phyloP scores from a whole-genome alignment of 169 alveolate species.

The Theileria orientalis region DNA sequence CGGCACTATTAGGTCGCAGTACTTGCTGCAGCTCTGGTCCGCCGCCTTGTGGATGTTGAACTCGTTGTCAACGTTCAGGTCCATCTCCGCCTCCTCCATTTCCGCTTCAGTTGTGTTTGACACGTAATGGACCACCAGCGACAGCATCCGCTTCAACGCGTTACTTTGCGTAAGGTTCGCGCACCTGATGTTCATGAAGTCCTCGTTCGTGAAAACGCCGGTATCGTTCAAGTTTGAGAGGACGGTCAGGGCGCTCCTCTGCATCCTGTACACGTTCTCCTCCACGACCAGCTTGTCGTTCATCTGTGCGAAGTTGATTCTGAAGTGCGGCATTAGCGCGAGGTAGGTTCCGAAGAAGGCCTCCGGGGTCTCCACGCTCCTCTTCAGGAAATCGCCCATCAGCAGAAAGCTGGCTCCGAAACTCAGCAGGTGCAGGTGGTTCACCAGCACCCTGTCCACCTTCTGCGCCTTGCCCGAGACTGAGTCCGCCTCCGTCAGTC shows the following conservation, averaged over 20 bases:
- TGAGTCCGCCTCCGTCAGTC: neutral
- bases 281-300: conserved; percentile 24
- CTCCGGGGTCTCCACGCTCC: conserved; percentile 17
- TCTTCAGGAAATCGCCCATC: conserved; percentile 41
- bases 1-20: conserved; percentile 6
- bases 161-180: conserved; percentile 6
- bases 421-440: conserved; percentile 17
- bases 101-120: conserved; percentile 9
- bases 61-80: conserved; percentile 4
- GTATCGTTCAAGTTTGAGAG: conserved; percentile 9
- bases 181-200: conserved; percentile 12
- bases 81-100: conserved; percentile 9
- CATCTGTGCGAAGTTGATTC: conserved; percentile 3
- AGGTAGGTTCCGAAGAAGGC: conserved; percentile 44
- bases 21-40: neutral
- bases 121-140: conserved; percentile 36
- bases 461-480: conserved; percentile 25
- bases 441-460: conserved; percentile 10
- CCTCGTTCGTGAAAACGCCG: conserved; percentile 12
- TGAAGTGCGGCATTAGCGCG: conserved; percentile 35
- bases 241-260: conserved; percentile 26
- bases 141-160: conserved; percentile 25
- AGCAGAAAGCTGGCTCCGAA: conserved; percentile 28
- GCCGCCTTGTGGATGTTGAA: neutral
- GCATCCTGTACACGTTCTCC: conserved; percentile 33